phyloP scores from a whole-genome alignment of 2,329 filamentous ascomycete genomes.

The Neobulgaria alba region DNA sequence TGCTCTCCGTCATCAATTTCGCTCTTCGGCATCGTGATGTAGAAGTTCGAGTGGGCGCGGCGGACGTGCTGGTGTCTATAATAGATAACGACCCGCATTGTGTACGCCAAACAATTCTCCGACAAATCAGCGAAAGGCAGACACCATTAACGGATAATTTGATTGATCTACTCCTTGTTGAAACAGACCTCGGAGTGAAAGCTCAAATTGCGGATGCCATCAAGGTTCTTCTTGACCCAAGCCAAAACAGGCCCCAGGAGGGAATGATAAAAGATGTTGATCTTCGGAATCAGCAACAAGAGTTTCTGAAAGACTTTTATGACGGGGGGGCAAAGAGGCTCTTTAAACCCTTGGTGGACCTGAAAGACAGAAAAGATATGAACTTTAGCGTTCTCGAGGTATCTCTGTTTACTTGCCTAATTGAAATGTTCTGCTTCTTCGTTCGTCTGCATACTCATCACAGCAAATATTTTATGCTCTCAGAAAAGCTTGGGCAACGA shows the following conservation, averaged over 20 bases:
- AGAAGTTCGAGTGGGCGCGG: constrained; percentile 79
- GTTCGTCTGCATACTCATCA: constrained; percentile 80
- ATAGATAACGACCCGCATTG: constrained; percentile 94
- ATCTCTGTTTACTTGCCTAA: constrained; percentile 81
- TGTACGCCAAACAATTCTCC: constrained; percentile 89
- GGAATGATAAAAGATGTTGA: constrained; percentile 43
- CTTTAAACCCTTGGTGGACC: constrained; percentile 76
- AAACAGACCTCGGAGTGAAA: constrained; percentile 89
- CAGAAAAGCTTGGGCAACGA: constrained; percentile 67
- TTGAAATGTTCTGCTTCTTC: constrained; percentile 92
- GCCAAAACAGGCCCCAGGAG: constrained; percentile 52
- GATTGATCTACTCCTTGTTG: constrained; percentile 83
- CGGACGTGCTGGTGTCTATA: constrained; percentile 85
- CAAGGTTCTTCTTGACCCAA: constrained; percentile 80
- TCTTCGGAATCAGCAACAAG: constrained; percentile 62
- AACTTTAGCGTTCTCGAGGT: constrained; percentile 75
- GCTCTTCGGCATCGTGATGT: constrained; percentile 80
- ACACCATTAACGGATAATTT: constrained; percentile 82
- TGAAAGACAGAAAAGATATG: constrained; percentile 62
- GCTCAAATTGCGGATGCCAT: constrained; percentile 92
- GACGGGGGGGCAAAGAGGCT: constrained; percentile 76
- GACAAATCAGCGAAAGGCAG: constrained; percentile 80
- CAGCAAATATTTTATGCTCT: constrained; percentile 80
- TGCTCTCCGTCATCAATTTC: constrained; percentile 85
- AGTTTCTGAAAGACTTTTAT: constrained; percentile 84